These are phyloP conservation scores for Solanum phureja DNA, from an alignment of 257 asterid genomes.

Conservation along the genomic window DNA sequence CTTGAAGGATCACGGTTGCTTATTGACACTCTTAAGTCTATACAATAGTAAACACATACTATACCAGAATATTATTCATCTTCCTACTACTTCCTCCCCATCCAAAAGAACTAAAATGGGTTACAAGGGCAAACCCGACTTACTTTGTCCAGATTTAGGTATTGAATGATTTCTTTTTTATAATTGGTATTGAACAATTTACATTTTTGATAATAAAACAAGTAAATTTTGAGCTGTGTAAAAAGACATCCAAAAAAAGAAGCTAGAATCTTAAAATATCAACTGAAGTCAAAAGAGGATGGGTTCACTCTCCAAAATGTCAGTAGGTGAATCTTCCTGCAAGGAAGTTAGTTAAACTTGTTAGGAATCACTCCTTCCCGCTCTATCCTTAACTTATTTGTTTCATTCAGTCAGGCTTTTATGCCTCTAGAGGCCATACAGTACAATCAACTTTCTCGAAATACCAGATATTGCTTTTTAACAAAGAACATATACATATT, in stretches of 20 bases:
- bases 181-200: neutral
- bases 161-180: neutral
- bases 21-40: neutral
- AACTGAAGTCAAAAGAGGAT: neutral
- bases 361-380: neutral
- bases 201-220: neutral
- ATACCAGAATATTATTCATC: neutral
- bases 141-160: neutral
- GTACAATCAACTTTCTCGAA: neutral
- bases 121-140: neutral
- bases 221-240: neutral
- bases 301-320: neutral
- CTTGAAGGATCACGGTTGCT: neutral
- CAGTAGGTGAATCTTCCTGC: neutral
- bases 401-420: neutral
- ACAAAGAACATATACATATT: neutral
- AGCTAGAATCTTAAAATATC: neutral
- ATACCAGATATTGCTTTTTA: neutral
- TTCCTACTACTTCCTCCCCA: neutral
- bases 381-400: neutral
- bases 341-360: neutral
- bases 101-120: neutral
- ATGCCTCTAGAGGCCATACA: neutral
- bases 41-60: neutral
- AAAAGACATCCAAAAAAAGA: neutral